Percentiles rank a stretch among this genome's conserved stretches.
These are phyloP conservation scores for Paramecium tetraurelia DNA, from an alignment of 73 alveolate species.

Conservation along the genomic window DNA sequence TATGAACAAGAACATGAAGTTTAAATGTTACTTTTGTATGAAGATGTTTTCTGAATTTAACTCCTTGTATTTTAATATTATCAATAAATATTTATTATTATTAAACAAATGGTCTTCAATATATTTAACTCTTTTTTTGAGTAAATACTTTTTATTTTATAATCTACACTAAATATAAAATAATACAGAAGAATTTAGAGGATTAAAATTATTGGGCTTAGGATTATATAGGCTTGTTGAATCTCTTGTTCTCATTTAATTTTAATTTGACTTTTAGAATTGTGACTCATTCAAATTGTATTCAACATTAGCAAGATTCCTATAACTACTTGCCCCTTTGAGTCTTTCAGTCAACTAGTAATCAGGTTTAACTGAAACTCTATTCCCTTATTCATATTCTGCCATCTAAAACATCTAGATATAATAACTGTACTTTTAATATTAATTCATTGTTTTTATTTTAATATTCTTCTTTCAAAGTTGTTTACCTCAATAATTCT, in stretches of 20 bases:
- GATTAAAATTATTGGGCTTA: neutral
- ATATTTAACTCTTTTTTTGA: neutral
- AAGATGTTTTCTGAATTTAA: neutral
- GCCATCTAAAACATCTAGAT: neutral
- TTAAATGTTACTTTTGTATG: neutral
- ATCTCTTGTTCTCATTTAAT: neutral
- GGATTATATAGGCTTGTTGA: conserved; percentile 9
- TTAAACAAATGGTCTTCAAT: neutral
- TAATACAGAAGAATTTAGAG: neutral
- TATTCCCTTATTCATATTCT: neutral
- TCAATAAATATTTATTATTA: neutral
- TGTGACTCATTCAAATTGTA: neutral
- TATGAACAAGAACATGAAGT: neutral
- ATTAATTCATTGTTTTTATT: neutral
- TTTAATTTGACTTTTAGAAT: neutral
- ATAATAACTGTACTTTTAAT: neutral
- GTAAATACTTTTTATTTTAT: neutral
- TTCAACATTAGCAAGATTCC: neutral
- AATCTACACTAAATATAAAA: neutral
- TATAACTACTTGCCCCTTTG: neutral
- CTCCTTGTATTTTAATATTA: neutral
- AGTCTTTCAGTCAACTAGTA: neutral
- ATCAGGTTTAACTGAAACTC: neutral
- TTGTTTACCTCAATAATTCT: neutral
- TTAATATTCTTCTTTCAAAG: neutral